phyloP scores from a whole-genome alignment of 768 basidiomycete genomes.

The Boletales sp. region DNA sequence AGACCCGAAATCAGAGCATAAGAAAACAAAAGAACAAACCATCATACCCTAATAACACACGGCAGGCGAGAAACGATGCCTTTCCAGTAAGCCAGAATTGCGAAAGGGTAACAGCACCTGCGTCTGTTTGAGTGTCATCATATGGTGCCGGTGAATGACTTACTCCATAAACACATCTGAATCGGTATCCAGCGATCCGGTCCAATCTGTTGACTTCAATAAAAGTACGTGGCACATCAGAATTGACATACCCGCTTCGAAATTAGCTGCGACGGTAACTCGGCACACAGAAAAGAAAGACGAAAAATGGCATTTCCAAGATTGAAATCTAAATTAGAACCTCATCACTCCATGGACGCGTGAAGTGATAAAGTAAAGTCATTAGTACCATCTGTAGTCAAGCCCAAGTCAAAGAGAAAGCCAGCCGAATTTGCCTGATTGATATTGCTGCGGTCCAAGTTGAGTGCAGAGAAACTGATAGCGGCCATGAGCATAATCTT shows the following conservation, averaged over 20 bases:
- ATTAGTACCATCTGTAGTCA: conserved; percentile 45
- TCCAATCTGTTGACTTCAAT: conserved; percentile 39
- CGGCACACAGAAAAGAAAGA: conserved; percentile 49
- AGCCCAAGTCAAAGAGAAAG: conserved; percentile 49
- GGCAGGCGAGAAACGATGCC: conserved; percentile 45
- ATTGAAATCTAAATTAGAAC: conserved; percentile 43
- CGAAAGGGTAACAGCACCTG: conserved; percentile 40
- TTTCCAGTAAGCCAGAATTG: conserved; percentile 59
- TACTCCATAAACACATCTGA: conserved; percentile 54
- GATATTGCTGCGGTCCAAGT: conserved; percentile 52
- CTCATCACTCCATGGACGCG: not conserved
- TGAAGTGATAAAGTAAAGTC: not conserved
- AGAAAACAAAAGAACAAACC: not conserved
- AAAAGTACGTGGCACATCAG: not conserved
- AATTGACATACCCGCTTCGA: conserved; percentile 48
- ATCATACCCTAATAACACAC: conserved; percentile 45
- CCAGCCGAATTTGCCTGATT: conserved; percentile 56
- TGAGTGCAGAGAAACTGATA: conserved; percentile 55
- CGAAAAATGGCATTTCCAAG: conserved; percentile 53
- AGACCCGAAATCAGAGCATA: not conserved
- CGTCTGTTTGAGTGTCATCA: not conserved
- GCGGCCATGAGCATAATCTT: conserved; percentile 57
- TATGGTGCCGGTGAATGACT: not conserved
- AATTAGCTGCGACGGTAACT: conserved; percentile 61
- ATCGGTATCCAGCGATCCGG: conserved; percentile 64